Evolutionary conservation across 2,329 filamentous ascomycete genomes (phyloP).

Genomic region (Pestalotiopsis sp.): DNA sequence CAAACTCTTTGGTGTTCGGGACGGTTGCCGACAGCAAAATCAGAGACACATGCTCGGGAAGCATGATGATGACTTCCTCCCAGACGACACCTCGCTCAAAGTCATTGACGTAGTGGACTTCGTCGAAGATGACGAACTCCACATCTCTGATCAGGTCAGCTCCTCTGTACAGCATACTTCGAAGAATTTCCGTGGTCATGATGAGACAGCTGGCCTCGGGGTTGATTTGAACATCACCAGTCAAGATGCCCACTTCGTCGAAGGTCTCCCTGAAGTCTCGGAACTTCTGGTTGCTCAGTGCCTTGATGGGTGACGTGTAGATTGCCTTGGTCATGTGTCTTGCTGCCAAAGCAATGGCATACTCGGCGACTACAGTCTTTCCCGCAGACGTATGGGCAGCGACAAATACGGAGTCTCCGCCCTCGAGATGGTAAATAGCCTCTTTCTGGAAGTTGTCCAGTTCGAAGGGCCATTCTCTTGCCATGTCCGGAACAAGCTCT

Average conservation of each 20-base stretch:
- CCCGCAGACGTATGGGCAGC: conserved; percentile 96
- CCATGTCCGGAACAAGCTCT: conserved; percentile 95
- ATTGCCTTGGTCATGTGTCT: conserved; percentile 99
- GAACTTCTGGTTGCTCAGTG: conserved; percentile 97
- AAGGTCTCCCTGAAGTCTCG: conserved; percentile 89
- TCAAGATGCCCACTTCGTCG: conserved; percentile 94
- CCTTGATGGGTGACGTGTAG: conserved; percentile 98
- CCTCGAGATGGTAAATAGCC: conserved; percentile 95
- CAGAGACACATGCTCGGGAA: conserved; percentile 93
- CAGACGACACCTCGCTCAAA: conserved; percentile 94
- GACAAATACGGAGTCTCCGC: conserved; percentile 95
- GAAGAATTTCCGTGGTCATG: conserved; percentile 97
- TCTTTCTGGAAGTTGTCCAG: conserved; percentile 98
- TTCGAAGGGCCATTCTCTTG: conserved; percentile 93
- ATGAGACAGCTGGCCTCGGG: conserved; percentile 97
- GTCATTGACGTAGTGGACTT: conserved; percentile 98
- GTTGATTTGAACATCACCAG: conserved; percentile 96
- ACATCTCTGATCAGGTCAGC: conserved; percentile 96
- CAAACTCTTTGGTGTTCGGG: conserved; percentile 96
- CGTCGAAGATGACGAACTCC: conserved; percentile 98
- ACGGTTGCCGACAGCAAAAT: conserved; percentile 96
- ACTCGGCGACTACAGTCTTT: conserved; percentile 97
- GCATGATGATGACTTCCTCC: conserved; percentile 99
- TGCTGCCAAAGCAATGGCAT: conserved; percentile 93
- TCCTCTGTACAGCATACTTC: conserved; percentile 96